phyloP scores from a whole-genome alignment of 164 flowering plant species.

The Annona cherimola region DNA sequence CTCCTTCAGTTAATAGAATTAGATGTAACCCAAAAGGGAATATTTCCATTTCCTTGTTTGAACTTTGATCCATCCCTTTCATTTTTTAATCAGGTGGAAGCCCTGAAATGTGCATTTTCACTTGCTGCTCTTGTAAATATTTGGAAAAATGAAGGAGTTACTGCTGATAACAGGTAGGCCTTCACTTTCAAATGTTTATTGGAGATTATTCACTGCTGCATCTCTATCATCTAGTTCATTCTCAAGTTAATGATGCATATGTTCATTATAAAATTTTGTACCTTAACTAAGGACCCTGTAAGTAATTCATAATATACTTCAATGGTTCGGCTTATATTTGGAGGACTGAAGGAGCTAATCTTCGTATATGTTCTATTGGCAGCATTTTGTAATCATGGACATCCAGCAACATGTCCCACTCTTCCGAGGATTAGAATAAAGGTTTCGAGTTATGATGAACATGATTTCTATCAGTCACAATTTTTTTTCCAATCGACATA shows the following conservation, averaged over 20 bases:
- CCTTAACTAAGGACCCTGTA: too few relatives aligned
- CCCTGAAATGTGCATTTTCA: conserved; percentile 82
- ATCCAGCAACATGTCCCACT: too few relatives aligned
- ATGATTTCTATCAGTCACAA: too few relatives aligned
- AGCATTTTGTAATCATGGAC: too few relatives aligned
- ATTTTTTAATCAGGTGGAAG: conserved; percentile 59
- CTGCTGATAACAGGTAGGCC: conserved; percentile 78
- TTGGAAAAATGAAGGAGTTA: conserved; percentile 83
- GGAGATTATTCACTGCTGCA: not conserved
- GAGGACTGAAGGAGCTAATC: too few relatives aligned
- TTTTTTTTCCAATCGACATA: too few relatives aligned
- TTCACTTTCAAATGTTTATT: not conserved
- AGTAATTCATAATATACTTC: too few relatives aligned
- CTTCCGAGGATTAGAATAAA: too few relatives aligned
- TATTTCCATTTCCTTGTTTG: not conserved
- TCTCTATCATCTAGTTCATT: not conserved
- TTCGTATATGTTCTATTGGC: too few relatives aligned
- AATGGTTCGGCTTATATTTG: too few relatives aligned
- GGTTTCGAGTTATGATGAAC: too few relatives aligned
- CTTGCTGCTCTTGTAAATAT: conserved; percentile 66
- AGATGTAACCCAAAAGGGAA: not conserved
- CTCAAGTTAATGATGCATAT: not conserved
- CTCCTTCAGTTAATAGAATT: not conserved
- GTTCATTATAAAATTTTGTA: too few relatives aligned
- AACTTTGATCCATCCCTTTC: not conserved